Conservation (phyloP, 352 stramenopile genomes). For the Pythium angustatum region DNA sequence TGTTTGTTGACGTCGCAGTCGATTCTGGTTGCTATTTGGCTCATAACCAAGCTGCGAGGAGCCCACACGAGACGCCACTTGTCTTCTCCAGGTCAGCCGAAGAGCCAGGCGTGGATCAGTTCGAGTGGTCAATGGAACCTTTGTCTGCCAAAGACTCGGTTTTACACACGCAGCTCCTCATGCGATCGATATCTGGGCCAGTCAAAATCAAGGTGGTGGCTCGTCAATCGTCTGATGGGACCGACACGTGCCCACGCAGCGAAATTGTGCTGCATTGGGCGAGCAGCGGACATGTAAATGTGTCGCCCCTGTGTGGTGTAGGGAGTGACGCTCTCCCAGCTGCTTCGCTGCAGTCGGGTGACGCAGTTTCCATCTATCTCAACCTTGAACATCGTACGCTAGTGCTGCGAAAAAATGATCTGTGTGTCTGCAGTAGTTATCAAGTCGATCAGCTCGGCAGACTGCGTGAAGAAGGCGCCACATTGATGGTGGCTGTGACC, state of each 20-base stretch:
- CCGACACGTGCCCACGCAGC: neutral
- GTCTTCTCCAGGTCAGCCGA: neutral
- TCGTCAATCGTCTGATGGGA: neutral
- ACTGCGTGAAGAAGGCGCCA: neutral
- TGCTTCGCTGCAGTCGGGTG: slow-evolving; percentile 34
- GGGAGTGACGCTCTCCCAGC: neutral
- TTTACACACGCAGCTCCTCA: neutral
- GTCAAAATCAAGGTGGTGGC: slow-evolving; percentile 1
- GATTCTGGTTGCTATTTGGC: slow-evolving; percentile 36
- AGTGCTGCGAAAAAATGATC: slow-evolving; percentile 18
- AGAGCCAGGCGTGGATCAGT: neutral
- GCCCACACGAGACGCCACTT: neutral
- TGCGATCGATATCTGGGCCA: slow-evolving; percentile 4
- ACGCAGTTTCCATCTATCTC: slow-evolving; percentile 34
- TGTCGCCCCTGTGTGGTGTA: slow-evolving; percentile 3
- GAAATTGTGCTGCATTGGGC: slow-evolving; percentile 15
- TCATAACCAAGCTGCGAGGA: slow-evolving; percentile 10
- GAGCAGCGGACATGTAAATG: neutral
- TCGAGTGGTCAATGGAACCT: slow-evolving; percentile 3
- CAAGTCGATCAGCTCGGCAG: neutral
- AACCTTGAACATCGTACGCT: slow-evolving; percentile 1
- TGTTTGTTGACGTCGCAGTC: slow-evolving; percentile 57
- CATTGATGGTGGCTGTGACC: neutral
- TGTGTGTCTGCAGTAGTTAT: neutral
- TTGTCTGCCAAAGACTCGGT: neutral